phyloP scores from a whole-genome alignment of 2,329 filamentous ascomycete species.

The Thermochaetoides dissita region DNA sequence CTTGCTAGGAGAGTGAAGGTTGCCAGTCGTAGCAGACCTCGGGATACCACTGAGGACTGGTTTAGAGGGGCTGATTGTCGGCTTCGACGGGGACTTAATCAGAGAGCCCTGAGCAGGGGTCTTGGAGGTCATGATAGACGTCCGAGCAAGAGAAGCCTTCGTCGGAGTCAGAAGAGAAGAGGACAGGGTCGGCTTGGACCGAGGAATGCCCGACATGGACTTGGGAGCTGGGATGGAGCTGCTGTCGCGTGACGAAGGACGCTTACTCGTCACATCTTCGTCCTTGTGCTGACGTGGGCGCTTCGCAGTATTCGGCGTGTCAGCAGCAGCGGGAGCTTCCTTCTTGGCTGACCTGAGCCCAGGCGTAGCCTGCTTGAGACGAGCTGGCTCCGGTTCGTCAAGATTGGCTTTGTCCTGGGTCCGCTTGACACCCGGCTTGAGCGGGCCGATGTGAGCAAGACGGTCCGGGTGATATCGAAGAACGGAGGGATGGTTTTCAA shows the following conservation, averaged over 20 bases:
- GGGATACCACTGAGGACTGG: slow-evolving; percentile 27
- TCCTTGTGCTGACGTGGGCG: slow-evolving; percentile 52
- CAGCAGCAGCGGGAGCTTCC: slow-evolving; percentile 16
- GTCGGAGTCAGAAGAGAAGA: slow-evolving; percentile 63
- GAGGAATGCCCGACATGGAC: slow-evolving; percentile 28
- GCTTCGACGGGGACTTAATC: slow-evolving; percentile 41
- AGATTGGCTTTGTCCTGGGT: slow-evolving; percentile 34
- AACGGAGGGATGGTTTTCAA: slow-evolving; percentile 69
- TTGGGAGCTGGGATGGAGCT: slow-evolving; percentile 37
- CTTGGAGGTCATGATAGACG: slow-evolving; percentile 40
- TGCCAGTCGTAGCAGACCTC: slow-evolving; percentile 40
- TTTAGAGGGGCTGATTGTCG: slow-evolving; percentile 30
- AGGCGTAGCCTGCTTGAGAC: slow-evolving; percentile 14
- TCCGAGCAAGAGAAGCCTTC: slow-evolving; percentile 55
- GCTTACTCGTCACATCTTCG: slow-evolving; percentile 55
- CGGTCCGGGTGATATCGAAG: slow-evolving; percentile 48
- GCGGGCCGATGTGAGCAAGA: slow-evolving; percentile 29
- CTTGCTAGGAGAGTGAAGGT: slow-evolving; percentile 1
- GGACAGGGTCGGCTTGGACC: slow-evolving; percentile 34
- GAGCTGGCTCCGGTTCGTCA: slow-evolving; percentile 38
- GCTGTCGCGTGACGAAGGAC: slow-evolving; percentile 41
- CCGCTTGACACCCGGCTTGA: slow-evolving; percentile 35
- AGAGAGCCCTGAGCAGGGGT: slow-evolving; percentile 32
- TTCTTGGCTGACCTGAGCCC: slow-evolving; percentile 18
- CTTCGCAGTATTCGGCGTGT: slow-evolving; percentile 43